Conservation (phyloP, 169 alveolate genomes). For the Plasmodium vinckei region DNA sequence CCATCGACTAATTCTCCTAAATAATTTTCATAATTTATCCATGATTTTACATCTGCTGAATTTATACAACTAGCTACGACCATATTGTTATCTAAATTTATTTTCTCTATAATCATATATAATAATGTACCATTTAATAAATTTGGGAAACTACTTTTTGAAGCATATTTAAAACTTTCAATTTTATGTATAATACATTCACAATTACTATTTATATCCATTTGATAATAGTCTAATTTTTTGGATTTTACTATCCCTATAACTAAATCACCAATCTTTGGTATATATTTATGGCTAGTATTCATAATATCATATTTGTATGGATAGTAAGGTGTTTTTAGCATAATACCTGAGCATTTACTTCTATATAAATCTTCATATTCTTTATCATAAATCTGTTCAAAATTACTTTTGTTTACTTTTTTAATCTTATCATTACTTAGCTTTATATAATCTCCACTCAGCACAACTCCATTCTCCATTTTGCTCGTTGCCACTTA, state of each 20-base stretch:
- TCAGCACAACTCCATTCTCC: conserved; percentile 50
- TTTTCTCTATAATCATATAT: conserved; percentile 79
- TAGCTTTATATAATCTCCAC: conserved; percentile 39
- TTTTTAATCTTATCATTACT: conserved; percentile 27
- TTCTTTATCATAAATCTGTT: conserved; percentile 35
- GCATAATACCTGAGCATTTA: conserved; percentile 64
- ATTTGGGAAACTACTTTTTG: conserved; percentile 82
- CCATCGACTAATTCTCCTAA: conserved; percentile 84
- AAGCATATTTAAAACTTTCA: conserved; percentile 84
- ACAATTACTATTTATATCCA: conserved; percentile 80
- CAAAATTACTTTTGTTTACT: conserved; percentile 44
- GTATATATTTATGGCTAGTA: conserved; percentile 78
- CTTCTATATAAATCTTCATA: conserved; percentile 42
- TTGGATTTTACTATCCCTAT: conserved; percentile 82
- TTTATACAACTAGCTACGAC: conserved; percentile 79
- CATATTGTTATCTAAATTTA: conserved; percentile 64
- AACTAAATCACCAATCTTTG: conserved; percentile 85
- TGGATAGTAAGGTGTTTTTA: conserved; percentile 69
- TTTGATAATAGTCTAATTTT: conserved; percentile 80
- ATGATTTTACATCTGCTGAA: conserved; percentile 80
- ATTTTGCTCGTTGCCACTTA: neutral
- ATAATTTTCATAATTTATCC: conserved; percentile 84
- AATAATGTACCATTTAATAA: conserved; percentile 76
- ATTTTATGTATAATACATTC: conserved; percentile 80
- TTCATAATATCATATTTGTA: conserved; percentile 64